A percentile compares a stretch with the other conserved stretches of the same genome.
Evolutionary conservation across 495 filamentous ascomycete species (phyloP).

Genomic region (Sphaerosporella brunnea): DNA sequence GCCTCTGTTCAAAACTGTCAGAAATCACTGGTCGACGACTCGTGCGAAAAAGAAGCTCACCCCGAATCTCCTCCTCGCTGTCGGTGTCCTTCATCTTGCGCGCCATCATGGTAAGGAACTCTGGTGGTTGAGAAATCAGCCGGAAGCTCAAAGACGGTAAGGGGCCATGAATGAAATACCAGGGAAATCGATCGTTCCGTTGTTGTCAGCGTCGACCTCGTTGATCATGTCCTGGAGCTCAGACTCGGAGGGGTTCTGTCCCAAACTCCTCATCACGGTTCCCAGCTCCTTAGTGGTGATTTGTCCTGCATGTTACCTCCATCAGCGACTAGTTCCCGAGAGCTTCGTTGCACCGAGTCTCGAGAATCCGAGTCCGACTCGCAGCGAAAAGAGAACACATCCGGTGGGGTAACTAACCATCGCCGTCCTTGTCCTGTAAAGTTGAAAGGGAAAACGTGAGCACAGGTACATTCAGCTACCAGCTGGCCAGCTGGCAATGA

Average conservation of each 20-base stretch:
- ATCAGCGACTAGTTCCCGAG: neutral
- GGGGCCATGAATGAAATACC: slow-evolving; percentile 36
- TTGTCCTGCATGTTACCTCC: slow-evolving; percentile 45
- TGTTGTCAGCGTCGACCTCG: slow-evolving; percentile 98
- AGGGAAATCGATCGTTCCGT: slow-evolving; percentile 98
- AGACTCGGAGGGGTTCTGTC: slow-evolving; percentile 97
- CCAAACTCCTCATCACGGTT: slow-evolving; percentile 98
- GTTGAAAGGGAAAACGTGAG: neutral
- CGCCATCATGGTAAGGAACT: slow-evolving; percentile 99
- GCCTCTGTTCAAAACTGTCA: slow-evolving; percentile 25
- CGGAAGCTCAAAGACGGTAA: neutral
- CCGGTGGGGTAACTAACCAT: slow-evolving; percentile 54
- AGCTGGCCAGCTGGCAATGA: slow-evolving; percentile 4
- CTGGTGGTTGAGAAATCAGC: slow-evolving; percentile 30
- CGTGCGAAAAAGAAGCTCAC: slow-evolving; percentile 26
- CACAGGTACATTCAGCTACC: neutral
- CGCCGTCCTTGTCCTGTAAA: slow-evolving; percentile 92
- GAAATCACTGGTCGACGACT: slow-evolving; percentile 2
- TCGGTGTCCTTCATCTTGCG: slow-evolving; percentile 99
- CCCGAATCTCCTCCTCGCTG: slow-evolving; percentile 94
- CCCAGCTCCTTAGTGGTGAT: slow-evolving; percentile 99
- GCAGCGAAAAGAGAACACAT: too few species aligned
- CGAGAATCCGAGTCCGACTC: too few species aligned
- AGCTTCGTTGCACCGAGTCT: too few species aligned
- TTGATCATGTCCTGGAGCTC: slow-evolving; percentile 99